phyloP scores from a whole-genome alignment of 2,329 filamentous ascomycete genomes.

The Ascochyta koolunga region DNA sequence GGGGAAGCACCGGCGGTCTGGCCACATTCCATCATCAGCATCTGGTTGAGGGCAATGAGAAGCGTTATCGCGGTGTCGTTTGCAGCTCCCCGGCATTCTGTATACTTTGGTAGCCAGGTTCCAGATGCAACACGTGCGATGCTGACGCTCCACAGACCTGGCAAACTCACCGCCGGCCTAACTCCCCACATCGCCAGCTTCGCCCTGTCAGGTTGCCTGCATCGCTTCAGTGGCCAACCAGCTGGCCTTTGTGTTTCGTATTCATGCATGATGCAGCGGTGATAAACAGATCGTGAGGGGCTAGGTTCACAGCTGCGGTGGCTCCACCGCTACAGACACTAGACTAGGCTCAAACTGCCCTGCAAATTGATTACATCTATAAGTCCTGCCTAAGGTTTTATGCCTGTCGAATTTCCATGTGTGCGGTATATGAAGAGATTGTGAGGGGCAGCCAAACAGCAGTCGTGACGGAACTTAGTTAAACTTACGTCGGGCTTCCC shows the following conservation, averaged over 20 bases:
- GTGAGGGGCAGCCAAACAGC: background rate
- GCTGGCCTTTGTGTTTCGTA: background rate
- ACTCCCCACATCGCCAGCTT: slow-evolving; percentile 8
- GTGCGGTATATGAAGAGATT: background rate
- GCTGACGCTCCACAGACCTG: slow-evolving; percentile 14
- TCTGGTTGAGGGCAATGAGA: background rate
- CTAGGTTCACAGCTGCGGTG: slow-evolving; percentile 3
- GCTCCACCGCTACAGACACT: slow-evolving; percentile 3
- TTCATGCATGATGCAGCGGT: slow-evolving; percentile 9
- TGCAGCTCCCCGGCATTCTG: background rate
- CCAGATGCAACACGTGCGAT: slow-evolving; percentile 13
- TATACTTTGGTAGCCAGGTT: background rate
- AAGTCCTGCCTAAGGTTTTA: background rate
- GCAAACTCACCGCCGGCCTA: slow-evolving; percentile 17
- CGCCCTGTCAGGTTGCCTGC: slow-evolving; percentile 3
- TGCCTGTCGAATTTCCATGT: background rate
- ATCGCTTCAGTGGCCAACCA: slow-evolving; percentile 4
- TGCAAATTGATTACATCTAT: background rate
- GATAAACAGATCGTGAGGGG: slow-evolving; percentile 3
- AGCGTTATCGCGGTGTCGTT: slow-evolving; percentile 2
- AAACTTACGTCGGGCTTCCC: background rate
- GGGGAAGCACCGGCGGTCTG: background rate
- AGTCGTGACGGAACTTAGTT: background rate
- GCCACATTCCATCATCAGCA: background rate
- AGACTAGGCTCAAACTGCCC: background rate